Evolutionary conservation across 306 rosid genomes (phyloP), one percentile per base, ranked within the genome.

Genomic region (Vigna mungo): DNA sequence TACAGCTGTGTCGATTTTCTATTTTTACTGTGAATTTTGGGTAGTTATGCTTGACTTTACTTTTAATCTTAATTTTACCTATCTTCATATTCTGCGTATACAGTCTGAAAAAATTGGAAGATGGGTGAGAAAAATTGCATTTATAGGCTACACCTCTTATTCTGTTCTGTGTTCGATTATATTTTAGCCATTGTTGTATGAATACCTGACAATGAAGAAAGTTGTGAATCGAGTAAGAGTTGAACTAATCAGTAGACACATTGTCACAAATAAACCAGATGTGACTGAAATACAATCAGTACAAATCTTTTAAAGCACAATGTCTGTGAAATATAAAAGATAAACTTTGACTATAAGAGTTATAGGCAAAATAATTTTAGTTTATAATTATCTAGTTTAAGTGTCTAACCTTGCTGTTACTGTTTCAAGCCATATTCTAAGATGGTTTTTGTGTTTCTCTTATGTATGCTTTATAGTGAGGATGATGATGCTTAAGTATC

Each of bases 371-470:
- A 9, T 53, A 17, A 17, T 32, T 39, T 65, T 51, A 18, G n/a
- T 17, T 13, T 39, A 36, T 32, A 56, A 59, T 49, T 66, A 4
- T 37, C 53, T 51, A 4, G 56, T 8, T 3, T 30, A 12, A 58
- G 37, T 9, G 4, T 56, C 17, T 53, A 80, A 62, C 6, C 54
- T 27, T 58, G 51, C 39, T 59, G 21, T 11, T 60, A 14, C 11
- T 60, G 41, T 27, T 60, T 60, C 41, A 0, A 3, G 51, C 41
- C 78, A n/a, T 64, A 73, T 77, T 77, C 47, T 59, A 14, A 56
- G 34, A n/a, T 34, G 3, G 14, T 16, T 2, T 9, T 70, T n/a
- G 21, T 47, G 15, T 68, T 27, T 82, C 7, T 23, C 66, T 41
- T 23, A 4, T 13, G 4, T 9, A 4, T 69, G 10, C 18, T 34